These are phyloP conservation scores for Penicillium capsulatum DNA, from an alignment of 2,329 filamentous ascomycete genomes.

Conservation along the genomic window DNA sequence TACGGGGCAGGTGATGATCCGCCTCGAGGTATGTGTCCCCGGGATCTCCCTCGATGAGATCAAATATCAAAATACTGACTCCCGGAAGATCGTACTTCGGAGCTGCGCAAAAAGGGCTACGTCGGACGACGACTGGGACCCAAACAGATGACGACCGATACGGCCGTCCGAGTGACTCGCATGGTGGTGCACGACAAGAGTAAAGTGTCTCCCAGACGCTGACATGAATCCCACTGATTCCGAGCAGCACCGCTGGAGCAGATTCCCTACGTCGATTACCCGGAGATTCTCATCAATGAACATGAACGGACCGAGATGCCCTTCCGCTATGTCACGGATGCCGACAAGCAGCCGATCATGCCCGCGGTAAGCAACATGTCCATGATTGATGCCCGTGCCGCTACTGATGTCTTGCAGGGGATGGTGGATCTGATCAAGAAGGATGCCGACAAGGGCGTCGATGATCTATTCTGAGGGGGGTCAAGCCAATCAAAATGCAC, in stretches of 20 bases:
- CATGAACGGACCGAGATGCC: conserved; percentile 97
- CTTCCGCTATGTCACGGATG: conserved; percentile 83
- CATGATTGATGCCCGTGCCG: background rate
- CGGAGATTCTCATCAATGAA: conserved; percentile 83
- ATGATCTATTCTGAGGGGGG: conserved; percentile 70
- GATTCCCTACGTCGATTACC: conserved; percentile 79
- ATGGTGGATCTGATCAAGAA: conserved; percentile 93
- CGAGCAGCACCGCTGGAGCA: conserved; percentile 66
- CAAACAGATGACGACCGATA: conserved; percentile 98
- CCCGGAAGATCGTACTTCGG: conserved; percentile 80
- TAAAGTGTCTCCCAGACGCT: too few species aligned
- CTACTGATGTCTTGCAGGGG: conserved; percentile 54
- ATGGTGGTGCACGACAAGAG: conserved; percentile 81
- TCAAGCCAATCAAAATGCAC: too few species aligned
- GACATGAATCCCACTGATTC: too few species aligned
- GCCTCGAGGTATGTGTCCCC: conserved; percentile 65
- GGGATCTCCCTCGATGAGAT: too few species aligned
- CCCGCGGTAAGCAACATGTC: conserved; percentile 64
- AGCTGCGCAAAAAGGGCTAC: conserved; percentile 90
- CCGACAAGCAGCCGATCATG: conserved; percentile 79
- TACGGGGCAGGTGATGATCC: conserved; percentile 73
- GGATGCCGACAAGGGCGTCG: conserved; percentile 87
- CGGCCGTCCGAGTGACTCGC: conserved; percentile 87
- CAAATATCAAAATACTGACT: conserved; percentile 17
- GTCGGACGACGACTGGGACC: conserved; percentile 80